These are phyloP conservation scores for Ceraceosorus guamensis DNA, from an alignment of 1,284 basidiomycete genomes.

Conservation along the genomic window DNA sequence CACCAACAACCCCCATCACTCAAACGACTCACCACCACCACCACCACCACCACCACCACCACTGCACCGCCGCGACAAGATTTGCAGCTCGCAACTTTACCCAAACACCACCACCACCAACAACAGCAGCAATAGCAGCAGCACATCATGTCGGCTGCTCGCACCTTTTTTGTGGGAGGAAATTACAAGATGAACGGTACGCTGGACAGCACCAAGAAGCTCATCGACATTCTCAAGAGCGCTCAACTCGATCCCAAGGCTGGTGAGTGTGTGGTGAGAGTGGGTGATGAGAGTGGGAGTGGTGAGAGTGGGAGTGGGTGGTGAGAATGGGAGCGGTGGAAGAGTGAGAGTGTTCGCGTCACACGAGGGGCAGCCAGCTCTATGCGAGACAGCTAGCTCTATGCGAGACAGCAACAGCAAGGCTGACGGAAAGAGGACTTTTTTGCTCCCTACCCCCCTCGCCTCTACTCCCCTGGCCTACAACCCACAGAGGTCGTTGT, in stretches of 20 bases:
- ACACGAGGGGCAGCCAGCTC: no score
- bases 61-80: no score
- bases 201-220: constrained; percentile 38
- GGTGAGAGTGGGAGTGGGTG: not conserved
- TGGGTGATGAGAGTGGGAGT: not conserved
- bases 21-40: not conserved
- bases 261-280: constrained; percentile 15
- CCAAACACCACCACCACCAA: not conserved
- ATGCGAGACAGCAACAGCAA: no score
- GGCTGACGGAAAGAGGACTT: no score
- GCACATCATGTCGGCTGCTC: constrained; percentile 1
- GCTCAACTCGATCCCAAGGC: constrained; percentile 42
- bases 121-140: not conserved
- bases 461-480: not conserved
- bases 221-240: constrained; percentile 30
- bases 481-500: constrained; percentile 39
- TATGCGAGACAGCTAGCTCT: no score
- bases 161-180: constrained; percentile 9
- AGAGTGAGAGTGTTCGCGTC: not conserved
- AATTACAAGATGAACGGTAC: constrained; percentile 46
- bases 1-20: no score
- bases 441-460: constrained; percentile 4
- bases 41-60: not conserved
- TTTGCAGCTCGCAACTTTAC: not conserved
- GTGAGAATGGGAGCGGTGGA: not conserved